phyloP scores from a whole-genome alignment of 208 protist genomes.

The Blechomonas ayalai region DNA sequence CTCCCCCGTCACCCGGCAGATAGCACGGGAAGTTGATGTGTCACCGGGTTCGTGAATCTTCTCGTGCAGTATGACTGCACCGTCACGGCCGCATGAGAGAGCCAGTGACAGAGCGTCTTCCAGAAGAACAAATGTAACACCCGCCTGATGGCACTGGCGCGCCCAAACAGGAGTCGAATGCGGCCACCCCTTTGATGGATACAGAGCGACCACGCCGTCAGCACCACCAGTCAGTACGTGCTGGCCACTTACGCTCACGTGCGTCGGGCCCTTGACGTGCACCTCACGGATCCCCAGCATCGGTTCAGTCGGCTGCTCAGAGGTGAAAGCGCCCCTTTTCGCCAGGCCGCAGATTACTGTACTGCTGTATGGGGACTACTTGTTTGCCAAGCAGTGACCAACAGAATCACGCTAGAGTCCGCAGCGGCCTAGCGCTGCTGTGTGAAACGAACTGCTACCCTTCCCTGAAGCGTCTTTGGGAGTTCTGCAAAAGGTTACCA shows the following conservation, averaged over 20 bases:
- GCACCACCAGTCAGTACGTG: constrained; percentile 59
- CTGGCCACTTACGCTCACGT: constrained; percentile 39
- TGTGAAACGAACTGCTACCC: no score
- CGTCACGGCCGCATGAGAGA: constrained; percentile 67
- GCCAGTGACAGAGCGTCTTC: constrained; percentile 31
- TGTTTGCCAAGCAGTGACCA: no score
- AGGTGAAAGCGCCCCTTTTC: no score
- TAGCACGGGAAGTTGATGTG: constrained; percentile 32
- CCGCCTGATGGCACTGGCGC: constrained; percentile 51
- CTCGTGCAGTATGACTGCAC: constrained; percentile 70
- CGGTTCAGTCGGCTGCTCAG: no score
- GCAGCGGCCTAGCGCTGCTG: no score
- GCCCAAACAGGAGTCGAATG: constrained; percentile 44
- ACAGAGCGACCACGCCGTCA: constrained; percentile 73
- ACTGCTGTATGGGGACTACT: no score
- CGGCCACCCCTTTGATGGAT: constrained; percentile 32
- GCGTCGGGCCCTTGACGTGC: constrained; percentile 44
- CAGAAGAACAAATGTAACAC: constrained; percentile 60
- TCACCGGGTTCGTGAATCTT: constrained; percentile 14
- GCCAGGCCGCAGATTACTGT: no score
- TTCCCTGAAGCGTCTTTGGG: no score
- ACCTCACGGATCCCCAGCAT: constrained; percentile 33
- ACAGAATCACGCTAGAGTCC: no score
- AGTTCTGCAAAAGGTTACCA: no score
- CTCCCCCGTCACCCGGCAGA: constrained; percentile 77